A percentile compares a stretch with the other conserved stretches of the same genome.
Evolutionary conservation across 352 stramenopile species (phyloP).

Genomic region (Phytophthora fragariae): DNA sequence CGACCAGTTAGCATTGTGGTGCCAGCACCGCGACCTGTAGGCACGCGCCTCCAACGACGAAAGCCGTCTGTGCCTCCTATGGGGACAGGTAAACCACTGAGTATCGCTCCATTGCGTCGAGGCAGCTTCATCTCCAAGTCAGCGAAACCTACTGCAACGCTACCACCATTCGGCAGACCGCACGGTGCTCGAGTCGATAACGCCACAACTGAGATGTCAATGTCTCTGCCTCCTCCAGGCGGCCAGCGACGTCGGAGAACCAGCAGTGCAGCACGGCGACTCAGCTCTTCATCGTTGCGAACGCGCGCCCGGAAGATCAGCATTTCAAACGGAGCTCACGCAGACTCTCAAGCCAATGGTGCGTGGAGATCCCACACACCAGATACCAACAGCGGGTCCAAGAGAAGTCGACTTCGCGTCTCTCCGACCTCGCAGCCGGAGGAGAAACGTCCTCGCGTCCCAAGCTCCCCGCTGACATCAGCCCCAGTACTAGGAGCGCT

Average conservation of each 20-base stretch:
- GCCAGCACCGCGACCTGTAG: slow-evolving; percentile 2
- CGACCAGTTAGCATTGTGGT: slow-evolving; percentile 19
- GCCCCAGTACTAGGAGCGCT: slow-evolving; percentile 22
- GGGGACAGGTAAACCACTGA: slow-evolving; percentile 4
- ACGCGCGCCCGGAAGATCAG: slow-evolving; percentile 12
- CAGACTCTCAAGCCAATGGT: not conserved
- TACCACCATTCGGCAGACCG: slow-evolving; percentile 17
- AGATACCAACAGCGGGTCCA: slow-evolving; percentile 17
- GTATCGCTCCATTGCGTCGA: slow-evolving; percentile 6
- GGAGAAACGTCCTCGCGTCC: slow-evolving; percentile 22
- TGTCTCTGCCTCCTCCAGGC: slow-evolving; percentile 8
- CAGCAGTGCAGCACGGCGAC: slow-evolving; percentile 14
- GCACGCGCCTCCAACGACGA: slow-evolving; percentile 28
- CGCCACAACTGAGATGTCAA: slow-evolving; percentile 4
- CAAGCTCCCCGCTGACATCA: slow-evolving; percentile 18
- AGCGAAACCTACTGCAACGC: slow-evolving; percentile 1
- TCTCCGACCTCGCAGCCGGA: slow-evolving; percentile 19
- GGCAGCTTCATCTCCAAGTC: slow-evolving; percentile 9
- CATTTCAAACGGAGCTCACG: slow-evolving; percentile 12
- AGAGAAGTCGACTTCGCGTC: slow-evolving; percentile 19
- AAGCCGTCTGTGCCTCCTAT: slow-evolving; percentile 18
- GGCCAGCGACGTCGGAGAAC: slow-evolving; percentile 11
- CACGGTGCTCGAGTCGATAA: slow-evolving; percentile 1
- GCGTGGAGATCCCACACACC: slow-evolving; percentile 9
- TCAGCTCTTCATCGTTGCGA: slow-evolving; percentile 4